Conservation (phyloP, 768 basidiomycete species). For the Plicaturopsis crispa region DNA sequence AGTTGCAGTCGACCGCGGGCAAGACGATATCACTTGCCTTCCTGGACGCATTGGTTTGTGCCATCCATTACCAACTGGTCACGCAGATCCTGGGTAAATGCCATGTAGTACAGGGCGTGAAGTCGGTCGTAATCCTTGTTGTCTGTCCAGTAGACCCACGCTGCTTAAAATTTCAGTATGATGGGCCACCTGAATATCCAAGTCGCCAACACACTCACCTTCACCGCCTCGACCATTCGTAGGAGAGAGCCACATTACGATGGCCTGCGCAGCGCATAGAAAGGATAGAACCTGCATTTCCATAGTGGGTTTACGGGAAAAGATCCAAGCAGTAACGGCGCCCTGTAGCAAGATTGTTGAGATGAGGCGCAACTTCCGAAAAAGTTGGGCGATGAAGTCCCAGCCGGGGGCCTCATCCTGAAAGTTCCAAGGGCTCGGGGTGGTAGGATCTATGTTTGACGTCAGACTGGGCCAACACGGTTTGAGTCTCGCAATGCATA, state of each 20-base stretch:
- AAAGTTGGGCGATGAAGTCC: conserved; percentile 19
- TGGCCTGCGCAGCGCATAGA: conserved; percentile 20
- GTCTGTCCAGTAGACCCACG: conserved; percentile 28
- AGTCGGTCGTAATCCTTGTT: conserved; percentile 30
- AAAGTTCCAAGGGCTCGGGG: conserved; percentile 19
- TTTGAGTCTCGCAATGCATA: too few species aligned
- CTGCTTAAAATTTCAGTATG: too few species aligned
- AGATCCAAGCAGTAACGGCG: too few species aligned
- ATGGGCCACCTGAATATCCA: neutral
- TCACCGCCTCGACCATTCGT: conserved; percentile 25
- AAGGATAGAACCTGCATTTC: conserved; percentile 17
- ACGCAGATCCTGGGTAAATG: conserved; percentile 28
- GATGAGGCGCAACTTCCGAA: conserved; percentile 13
- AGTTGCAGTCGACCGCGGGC: neutral
- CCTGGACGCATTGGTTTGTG: conserved; percentile 17
- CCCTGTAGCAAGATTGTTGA: conserved; percentile 20
- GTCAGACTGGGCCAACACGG: too few species aligned
- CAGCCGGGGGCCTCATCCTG: conserved; percentile 27
- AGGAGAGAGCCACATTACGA: conserved; percentile 25
- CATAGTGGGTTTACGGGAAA: neutral
- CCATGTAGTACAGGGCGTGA: conserved; percentile 27
- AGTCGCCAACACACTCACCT: conserved; percentile 17
- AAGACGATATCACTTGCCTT: conserved; percentile 26
- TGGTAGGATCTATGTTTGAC: too few species aligned
- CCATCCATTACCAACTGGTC: conserved; percentile 30